Evolutionary conservation across 2,329 filamentous ascomycete genomes (phyloP).

Genomic region (Beauveria sp.): DNA sequence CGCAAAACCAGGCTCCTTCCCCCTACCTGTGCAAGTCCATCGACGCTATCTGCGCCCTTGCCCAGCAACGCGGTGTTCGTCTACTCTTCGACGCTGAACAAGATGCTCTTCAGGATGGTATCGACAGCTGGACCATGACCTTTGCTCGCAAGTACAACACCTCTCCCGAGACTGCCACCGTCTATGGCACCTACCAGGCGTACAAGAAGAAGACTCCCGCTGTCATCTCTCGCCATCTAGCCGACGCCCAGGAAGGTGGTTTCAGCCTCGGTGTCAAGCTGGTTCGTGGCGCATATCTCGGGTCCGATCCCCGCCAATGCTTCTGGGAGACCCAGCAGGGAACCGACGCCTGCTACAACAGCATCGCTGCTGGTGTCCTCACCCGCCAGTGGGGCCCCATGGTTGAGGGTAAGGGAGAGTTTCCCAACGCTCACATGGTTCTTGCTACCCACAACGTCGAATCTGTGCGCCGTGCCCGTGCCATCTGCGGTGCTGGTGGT

Average conservation of each 20-base stretch:
- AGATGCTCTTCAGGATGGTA: constrained; percentile 67
- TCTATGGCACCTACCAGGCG: constrained; percentile 76
- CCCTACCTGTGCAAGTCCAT: constrained; percentile 61
- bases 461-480: constrained; percentile 54
- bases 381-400: constrained; percentile 38
- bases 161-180: constrained; percentile 52
- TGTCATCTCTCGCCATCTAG: constrained; percentile 53
- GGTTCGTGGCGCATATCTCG: constrained; percentile 67
- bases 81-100: constrained; percentile 86
- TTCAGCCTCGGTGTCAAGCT: constrained; percentile 69
- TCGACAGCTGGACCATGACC: constrained; percentile 71
- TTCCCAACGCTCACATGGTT: constrained; percentile 56
- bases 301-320: constrained; percentile 59
- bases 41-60: constrained; percentile 65
- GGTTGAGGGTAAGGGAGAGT: constrained; percentile 32
- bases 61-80: constrained; percentile 58
- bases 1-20: constrained; percentile 54
- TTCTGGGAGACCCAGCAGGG: constrained; percentile 66
- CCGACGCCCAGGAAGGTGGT: constrained; percentile 46
- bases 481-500: constrained; percentile 38
- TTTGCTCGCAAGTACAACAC: constrained; percentile 73
- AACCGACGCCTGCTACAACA: constrained; percentile 67
- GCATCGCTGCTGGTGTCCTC: constrained; percentile 60
- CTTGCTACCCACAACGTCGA: constrained; percentile 77
- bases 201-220: constrained; percentile 59